These are phyloP conservation scores for Chytridium lagenaria DNA, from an alignment of 371 early-diverging fungal species.

Conservation along the genomic window DNA sequence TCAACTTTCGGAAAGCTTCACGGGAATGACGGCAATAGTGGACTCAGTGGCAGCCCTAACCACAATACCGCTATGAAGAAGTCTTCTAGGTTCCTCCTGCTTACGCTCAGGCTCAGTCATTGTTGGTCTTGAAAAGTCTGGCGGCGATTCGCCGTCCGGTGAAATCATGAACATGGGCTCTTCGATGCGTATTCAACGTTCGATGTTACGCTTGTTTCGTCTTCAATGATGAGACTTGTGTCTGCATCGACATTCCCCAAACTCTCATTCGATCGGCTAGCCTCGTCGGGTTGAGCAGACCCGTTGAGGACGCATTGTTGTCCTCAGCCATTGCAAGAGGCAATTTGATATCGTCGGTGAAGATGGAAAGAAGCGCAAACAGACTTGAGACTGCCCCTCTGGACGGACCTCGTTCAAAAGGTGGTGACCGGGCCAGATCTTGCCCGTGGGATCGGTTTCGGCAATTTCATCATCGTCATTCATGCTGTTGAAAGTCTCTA, in stretches of 20 bases:
- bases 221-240: neutral
- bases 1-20: slow-evolving; percentile 86
- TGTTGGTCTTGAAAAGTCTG: neutral
- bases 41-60: slow-evolving; percentile 87
- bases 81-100: neutral
- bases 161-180: neutral
- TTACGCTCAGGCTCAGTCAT: neutral
- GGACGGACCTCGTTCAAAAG: slow-evolving; percentile 85
- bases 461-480: slow-evolving; percentile 19
- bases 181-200: neutral
- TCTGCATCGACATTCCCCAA: too few relatives aligned
- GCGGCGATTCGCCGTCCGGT: neutral
- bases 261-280: too few relatives aligned
- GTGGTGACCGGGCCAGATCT: slow-evolving; percentile 62
- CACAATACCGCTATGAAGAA: slow-evolving; percentile 62
- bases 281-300: too few relatives aligned
- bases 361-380: slow-evolving; percentile 89
- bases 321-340: too few relatives aligned
- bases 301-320: too few relatives aligned
- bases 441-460: neutral
- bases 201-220: neutral
- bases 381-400: slow-evolving; percentile 92
- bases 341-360: slow-evolving; percentile 71
- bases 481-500: slow-evolving; percentile 8
- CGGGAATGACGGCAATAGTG: slow-evolving; percentile 94